These are phyloP conservation scores for Thraustochytrium striatum DNA, from an alignment of 352 stramenopile genomes.

Conservation along the genomic window DNA sequence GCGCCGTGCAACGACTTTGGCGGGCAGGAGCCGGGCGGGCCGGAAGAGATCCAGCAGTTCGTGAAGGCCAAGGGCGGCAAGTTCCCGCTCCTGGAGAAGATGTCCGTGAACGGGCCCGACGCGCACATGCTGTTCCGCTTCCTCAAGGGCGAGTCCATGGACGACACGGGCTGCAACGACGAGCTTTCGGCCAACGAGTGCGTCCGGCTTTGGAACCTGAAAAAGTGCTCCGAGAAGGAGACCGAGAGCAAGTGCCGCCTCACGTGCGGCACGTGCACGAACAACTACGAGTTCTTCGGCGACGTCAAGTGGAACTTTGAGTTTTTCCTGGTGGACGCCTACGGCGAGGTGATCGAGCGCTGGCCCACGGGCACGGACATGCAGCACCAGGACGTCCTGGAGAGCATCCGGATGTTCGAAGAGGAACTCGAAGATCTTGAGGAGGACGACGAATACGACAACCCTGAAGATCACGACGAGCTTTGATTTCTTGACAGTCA, in stretches of 20 bases:
- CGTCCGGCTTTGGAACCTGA: neutral
- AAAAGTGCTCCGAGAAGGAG: neutral
- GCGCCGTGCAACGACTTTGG: slow-evolving; percentile 68
- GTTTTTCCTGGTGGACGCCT: slow-evolving; percentile 32
- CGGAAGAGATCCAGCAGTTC: slow-evolving; percentile 65
- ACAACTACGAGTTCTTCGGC: too few species aligned
- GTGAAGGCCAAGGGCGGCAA: slow-evolving; percentile 60
- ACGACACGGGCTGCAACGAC: neutral
- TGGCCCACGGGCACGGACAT: slow-evolving; percentile 17
- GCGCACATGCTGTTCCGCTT: slow-evolving; percentile 12
- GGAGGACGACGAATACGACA: neutral
- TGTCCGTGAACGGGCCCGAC: slow-evolving; percentile 47
- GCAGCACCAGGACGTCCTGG: neutral
- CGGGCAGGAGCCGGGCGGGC: slow-evolving; percentile 59
- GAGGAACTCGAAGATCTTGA: neutral
- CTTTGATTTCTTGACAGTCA: neutral
- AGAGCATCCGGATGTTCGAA: neutral
- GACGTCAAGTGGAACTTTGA: slow-evolving; percentile 40
- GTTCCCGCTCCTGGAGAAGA: slow-evolving; percentile 60
- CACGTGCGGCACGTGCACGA: too few species aligned
- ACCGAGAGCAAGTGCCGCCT: neutral
- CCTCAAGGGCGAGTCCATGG: slow-evolving; percentile 18
- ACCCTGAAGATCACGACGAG: neutral
- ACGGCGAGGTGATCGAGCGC: slow-evolving; percentile 9
- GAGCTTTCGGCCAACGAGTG: too few species aligned